Evolutionary conservation across 2,329 filamentous ascomycete genomes (phyloP).

Genomic region (Fonsecaea multimorphosa): DNA sequence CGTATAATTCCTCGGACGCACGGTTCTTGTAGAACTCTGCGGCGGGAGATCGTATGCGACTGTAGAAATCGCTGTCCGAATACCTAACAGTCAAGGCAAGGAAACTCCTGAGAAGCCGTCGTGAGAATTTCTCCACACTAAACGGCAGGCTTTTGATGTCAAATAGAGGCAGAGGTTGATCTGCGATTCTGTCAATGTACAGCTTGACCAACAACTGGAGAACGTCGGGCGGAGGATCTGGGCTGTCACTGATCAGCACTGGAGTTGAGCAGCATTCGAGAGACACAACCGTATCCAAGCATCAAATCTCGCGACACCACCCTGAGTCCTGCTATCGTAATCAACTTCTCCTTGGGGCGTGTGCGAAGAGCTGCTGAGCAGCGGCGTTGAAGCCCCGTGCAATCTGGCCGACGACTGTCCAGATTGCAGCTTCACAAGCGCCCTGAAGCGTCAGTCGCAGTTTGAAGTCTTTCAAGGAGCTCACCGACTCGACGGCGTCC

Average conservation of each 20-base stretch:
- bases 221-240: constrained; percentile 49
- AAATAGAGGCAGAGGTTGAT: constrained; percentile 59
- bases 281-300: constrained; percentile 11
- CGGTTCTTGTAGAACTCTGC: constrained; percentile 47
- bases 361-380: constrained; percentile 5
- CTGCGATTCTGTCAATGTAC: constrained; percentile 58
- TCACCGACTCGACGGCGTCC: constrained; percentile 45
- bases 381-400: constrained; percentile 24
- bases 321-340: not conserved
- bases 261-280: constrained; percentile 5
- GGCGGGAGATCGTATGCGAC: constrained; percentile 37
- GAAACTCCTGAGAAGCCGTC: constrained; percentile 47
- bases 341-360: not conserved
- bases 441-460: constrained; percentile 14
- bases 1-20: constrained; percentile 34
- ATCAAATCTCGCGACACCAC: constrained; percentile 3
- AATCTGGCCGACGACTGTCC: constrained; percentile 26
- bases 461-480: not conserved
- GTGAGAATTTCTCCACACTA: constrained; percentile 48
- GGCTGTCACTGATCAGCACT: constrained; percentile 37
- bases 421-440: constrained; percentile 24
- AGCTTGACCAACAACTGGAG: constrained; percentile 49
- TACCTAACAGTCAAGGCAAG: constrained; percentile 55
- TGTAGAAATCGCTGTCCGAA: constrained; percentile 41
- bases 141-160: constrained; percentile 33